A percentile compares a stretch with the other conserved stretches of the same genome.
phyloP scores from a whole-genome alignment of 441 rosid genomes.

The Arabidopsis lyrata region DNA sequence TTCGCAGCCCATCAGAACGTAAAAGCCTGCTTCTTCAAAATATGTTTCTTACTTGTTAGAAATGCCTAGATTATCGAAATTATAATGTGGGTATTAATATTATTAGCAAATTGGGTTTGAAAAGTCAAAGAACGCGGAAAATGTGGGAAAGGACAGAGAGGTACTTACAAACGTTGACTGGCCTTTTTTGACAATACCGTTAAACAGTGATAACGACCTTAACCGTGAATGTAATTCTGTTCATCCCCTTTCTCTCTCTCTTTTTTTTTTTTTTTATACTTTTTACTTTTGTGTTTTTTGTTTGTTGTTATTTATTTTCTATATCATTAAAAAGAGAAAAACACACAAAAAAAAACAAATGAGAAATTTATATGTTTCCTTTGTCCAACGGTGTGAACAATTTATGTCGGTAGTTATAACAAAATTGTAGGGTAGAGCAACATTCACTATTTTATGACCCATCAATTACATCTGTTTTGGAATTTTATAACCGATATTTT shows the following conservation, averaged over 20 bases:
- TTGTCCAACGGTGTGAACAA: conserved; percentile 34
- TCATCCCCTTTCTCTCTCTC: conserved; percentile 5
- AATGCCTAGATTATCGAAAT: not conserved
- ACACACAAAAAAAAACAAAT: conserved; percentile 14
- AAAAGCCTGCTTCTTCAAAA: not conserved
- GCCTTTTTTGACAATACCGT: conserved; percentile 37
- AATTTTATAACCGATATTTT: not conserved
- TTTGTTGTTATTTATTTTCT: not conserved
- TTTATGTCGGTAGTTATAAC: conserved; percentile 43
- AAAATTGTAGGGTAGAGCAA: conserved; percentile 40
- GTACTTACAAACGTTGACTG: conserved; percentile 14
- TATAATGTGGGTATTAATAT: not conserved
- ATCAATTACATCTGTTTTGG: conserved; percentile 10
- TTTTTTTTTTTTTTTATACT: conserved; percentile 1
- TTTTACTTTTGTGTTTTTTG: conserved; percentile 9
- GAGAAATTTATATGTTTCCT: conserved; percentile 33
- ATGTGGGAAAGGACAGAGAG: conserved; percentile 31
- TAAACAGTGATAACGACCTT: conserved; percentile 43
- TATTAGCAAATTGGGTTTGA: conserved; percentile 11
- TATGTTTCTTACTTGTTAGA: not conserved
- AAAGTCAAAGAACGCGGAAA: conserved; percentile 39
- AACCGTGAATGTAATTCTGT: conserved; percentile 37
- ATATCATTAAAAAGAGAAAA: not conserved
- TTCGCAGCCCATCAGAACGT: conserved; percentile 6
- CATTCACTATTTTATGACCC: conserved; percentile 37